Percentiles rank a stretch among this genome's conserved stretches.
These are phyloP conservation scores for Margaritispora aquatica DNA, from an alignment of 495 filamentous ascomycete species.

Conservation along the genomic window DNA sequence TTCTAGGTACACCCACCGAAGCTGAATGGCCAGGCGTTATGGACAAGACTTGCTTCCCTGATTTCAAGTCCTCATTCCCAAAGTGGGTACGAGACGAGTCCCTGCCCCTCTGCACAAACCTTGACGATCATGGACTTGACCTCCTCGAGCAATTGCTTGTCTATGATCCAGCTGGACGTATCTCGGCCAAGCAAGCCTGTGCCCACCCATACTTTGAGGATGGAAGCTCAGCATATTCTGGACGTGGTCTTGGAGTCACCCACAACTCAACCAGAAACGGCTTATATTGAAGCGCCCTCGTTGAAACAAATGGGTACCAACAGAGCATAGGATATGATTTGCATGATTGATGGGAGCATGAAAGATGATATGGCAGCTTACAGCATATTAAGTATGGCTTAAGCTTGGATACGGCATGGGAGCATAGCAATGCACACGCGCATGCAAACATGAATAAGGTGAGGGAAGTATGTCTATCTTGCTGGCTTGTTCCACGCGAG, in stretches of 20 bases:
- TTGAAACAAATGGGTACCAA: not conserved
- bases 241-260: slow-evolving; percentile 25
- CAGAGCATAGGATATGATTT: not conserved
- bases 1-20: slow-evolving; percentile 89
- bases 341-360: not conserved
- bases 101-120: slow-evolving; percentile 41
- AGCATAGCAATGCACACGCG: not conserved
- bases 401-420: slow-evolving; percentile 17
- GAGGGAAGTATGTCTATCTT: not conserved
- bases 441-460: not conserved
- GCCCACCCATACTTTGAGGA: slow-evolving; percentile 88
- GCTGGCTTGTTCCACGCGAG: not conserved
- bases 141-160: slow-evolving; percentile 89
- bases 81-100: slow-evolving; percentile 80
- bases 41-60: slow-evolving; percentile 75
- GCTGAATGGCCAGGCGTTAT: slow-evolving; percentile 82
- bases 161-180: slow-evolving; percentile 88
- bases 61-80: slow-evolving; percentile 95
- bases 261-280: slow-evolving; percentile 30
- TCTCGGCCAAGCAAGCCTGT: slow-evolving; percentile 93
- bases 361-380: slow-evolving; percentile 20
- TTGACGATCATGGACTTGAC: slow-evolving; percentile 74
- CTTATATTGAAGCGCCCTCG: slow-evolving; percentile 25
- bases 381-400: slow-evolving; percentile 14
- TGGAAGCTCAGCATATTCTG: slow-evolving; percentile 36